These are phyloP conservation scores for Mycosarcoma maydis DNA, from an alignment of 1,284 basidiomycete species.

Conservation along the genomic window DNA sequence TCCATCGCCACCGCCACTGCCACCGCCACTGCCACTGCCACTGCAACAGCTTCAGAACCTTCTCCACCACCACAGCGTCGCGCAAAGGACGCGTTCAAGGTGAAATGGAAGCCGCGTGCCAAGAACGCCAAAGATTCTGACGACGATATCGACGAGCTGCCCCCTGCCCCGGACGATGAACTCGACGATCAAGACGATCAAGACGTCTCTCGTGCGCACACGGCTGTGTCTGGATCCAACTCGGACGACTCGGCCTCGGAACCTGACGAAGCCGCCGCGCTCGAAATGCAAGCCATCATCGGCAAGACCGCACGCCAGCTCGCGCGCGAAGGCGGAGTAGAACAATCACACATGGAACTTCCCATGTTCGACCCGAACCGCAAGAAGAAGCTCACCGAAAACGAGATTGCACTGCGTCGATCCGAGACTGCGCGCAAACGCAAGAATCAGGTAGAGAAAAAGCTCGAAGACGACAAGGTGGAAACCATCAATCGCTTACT, in stretches of 20 bases:
- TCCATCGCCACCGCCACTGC: too few relatives aligned
- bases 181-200: slow-evolving; percentile 13
- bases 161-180: slow-evolving; percentile 8
- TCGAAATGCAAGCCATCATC: slow-evolving; percentile 30
- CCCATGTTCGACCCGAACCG: slow-evolving; percentile 68
- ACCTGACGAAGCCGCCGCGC: slow-evolving; percentile 43
- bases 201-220: slow-evolving; percentile 10
- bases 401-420: slow-evolving; percentile 80
- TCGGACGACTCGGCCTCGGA: slow-evolving; percentile 20
- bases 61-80: slow-evolving; percentile 5
- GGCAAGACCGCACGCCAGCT: slow-evolving; percentile 63
- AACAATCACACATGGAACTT: slow-evolving; percentile 52
- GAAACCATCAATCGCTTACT: slow-evolving; percentile 88
- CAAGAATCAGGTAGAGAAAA: slow-evolving; percentile 86
- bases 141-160: slow-evolving; percentile 23
- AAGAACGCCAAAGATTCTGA: slow-evolving; percentile 23
- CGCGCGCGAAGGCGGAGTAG: slow-evolving; percentile 48
- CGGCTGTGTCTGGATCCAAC: slow-evolving; percentile 3
- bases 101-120: slow-evolving; percentile 36
- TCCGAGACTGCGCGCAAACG: slow-evolving; percentile 87
- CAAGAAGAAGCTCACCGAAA: slow-evolving; percentile 82
- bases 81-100: slow-evolving; percentile 27
- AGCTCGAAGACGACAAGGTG: slow-evolving; percentile 88
- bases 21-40: too few relatives aligned
- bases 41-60: not conserved